These are phyloP conservation scores for Alternaria postmessia DNA, from an alignment of 2,329 filamentous ascomycete species.

Conservation along the genomic window DNA sequence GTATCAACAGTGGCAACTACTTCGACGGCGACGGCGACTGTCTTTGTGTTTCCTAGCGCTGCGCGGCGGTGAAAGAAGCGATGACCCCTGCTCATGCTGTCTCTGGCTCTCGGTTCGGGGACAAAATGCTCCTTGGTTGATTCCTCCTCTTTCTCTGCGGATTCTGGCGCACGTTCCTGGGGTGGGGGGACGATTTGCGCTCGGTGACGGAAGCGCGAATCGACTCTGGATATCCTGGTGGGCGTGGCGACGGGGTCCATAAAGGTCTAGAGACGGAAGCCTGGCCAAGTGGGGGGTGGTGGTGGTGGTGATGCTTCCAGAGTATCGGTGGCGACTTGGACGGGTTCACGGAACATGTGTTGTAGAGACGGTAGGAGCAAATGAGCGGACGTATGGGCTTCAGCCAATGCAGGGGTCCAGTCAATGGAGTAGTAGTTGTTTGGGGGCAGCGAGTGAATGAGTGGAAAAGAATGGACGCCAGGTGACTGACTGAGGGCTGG, in stretches of 20 bases:
- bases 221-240: constrained; percentile 35
- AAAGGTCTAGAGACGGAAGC: constrained; percentile 18
- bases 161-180: constrained; percentile 7
- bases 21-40: constrained; percentile 42
- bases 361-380: constrained; percentile 43
- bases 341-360: constrained; percentile 36
- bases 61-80: constrained; percentile 46
- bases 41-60: constrained; percentile 23
- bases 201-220: constrained; percentile 35
- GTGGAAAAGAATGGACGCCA: constrained; percentile 55
- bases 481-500: constrained; percentile 46
- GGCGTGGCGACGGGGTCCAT: constrained; percentile 42
- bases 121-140: constrained; percentile 9
- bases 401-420: constrained; percentile 41
- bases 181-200: constrained; percentile 21
- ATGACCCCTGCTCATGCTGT: constrained; percentile 44
- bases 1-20: constrained; percentile 42
- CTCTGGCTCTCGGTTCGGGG: constrained; percentile 30
- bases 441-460: constrained; percentile 38
- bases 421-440: constrained; percentile 43
- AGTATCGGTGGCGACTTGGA: constrained; percentile 32
- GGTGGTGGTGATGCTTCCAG: constrained; percentile 27
- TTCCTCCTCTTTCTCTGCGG: constrained; percentile 23
- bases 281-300: constrained; percentile 26
- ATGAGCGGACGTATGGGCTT: constrained; percentile 44